Percentiles rank a stretch among this genome's conserved stretches.
Conservation (phyloP, 495 filamentous ascomycete species). For the Pyrenula aspistea region DNA sequence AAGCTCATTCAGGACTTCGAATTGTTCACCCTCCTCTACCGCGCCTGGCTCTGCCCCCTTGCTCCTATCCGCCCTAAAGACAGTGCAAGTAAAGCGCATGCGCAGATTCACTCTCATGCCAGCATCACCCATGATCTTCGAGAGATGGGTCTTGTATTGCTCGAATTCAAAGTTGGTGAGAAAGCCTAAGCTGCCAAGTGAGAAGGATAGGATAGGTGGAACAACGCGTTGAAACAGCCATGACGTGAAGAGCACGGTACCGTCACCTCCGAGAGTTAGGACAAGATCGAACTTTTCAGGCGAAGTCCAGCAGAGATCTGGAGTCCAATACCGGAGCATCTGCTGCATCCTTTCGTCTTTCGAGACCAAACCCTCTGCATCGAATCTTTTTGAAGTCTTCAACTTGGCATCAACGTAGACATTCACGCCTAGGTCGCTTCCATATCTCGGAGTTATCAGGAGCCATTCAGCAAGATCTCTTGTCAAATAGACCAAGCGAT, state of each 20-base stretch:
- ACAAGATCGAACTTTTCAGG: constrained; percentile 91
- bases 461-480: constrained; percentile 80
- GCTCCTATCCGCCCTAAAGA: constrained; percentile 51
- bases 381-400: constrained; percentile 74
- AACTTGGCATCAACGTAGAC: constrained; percentile 94
- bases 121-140: constrained; percentile 75
- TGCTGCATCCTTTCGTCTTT: constrained; percentile 57
- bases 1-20: constrained; percentile 92
- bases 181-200: constrained; percentile 80
- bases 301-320: constrained; percentile 79
- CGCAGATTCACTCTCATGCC: constrained; percentile 93
- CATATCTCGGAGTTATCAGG: constrained; percentile 70
- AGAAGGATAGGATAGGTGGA: constrained; percentile 80
- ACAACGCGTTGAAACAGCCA: constrained; percentile 93
- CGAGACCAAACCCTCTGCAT: constrained; percentile 57
- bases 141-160: constrained; percentile 67
- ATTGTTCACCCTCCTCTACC: constrained; percentile 69
- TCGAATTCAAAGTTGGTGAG: constrained; percentile 87
- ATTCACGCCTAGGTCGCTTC: constrained; percentile 66
- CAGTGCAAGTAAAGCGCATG: constrained; percentile 95
- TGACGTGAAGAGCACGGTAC: constrained; percentile 82
- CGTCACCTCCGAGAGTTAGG: constrained; percentile 82
- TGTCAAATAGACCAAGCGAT: constrained; percentile 73
- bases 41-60: constrained; percentile 33
- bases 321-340: constrained; percentile 88